A percentile compares a stretch with the other conserved stretches of the same genome.
Evolutionary conservation across 2,329 filamentous ascomycete species (phyloP).

Genomic region (Nemania diffusa): DNA sequence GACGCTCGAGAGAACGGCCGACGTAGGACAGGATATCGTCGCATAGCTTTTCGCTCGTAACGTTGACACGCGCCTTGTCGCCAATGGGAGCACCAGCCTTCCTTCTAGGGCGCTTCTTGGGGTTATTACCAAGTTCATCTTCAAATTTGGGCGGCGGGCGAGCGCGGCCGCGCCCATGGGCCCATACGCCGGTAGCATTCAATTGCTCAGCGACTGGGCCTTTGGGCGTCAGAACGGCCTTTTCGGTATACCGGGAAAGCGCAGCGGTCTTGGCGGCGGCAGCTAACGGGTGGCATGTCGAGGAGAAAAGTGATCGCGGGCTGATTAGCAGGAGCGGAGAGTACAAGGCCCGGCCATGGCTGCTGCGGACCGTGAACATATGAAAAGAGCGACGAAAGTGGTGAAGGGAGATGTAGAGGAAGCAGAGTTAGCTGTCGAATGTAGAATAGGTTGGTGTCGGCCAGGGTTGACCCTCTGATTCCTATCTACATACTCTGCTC

Average conservation of each 20-base stretch:
- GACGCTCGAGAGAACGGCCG: constrained; percentile 72
- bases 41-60: constrained; percentile 63
- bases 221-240: constrained; percentile 1
- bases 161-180: too few species aligned
- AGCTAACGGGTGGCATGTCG: constrained; percentile 26
- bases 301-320: constrained; percentile 18
- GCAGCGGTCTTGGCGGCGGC: not conserved
- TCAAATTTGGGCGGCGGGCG: too few species aligned
- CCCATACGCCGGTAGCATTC: constrained; percentile 39
- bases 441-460: too few species aligned
- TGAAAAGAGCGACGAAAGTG: constrained; percentile 35
- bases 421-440: not conserved
- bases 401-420: not conserved
- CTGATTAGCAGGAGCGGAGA: constrained; percentile 29
- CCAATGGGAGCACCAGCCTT: constrained; percentile 18
- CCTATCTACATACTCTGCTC: too few species aligned
- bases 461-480: too few species aligned
- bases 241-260: constrained; percentile 23
- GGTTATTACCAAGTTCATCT: too few species aligned
- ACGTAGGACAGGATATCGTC: constrained; percentile 78
- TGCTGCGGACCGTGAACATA: constrained; percentile 43
- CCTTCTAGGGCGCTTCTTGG: not conserved
- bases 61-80: constrained; percentile 60
- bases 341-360: constrained; percentile 40
- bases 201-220: constrained; percentile 41